phyloP scores from a whole-genome alignment of 225 moss, liverwort and hornwort genomes.

The Antitrichia curtipendula region DNA sequence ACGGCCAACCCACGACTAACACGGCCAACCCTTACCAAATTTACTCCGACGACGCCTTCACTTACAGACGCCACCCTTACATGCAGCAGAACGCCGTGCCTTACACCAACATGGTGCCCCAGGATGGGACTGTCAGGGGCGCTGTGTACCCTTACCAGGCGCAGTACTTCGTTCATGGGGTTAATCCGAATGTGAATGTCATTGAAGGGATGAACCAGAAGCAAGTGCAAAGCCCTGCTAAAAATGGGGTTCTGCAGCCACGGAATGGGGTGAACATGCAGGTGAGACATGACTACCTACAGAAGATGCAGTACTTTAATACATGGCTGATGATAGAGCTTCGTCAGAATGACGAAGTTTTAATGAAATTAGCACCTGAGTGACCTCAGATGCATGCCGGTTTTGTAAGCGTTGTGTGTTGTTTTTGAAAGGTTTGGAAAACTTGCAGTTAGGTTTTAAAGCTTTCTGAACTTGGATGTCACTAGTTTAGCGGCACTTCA shows the following conservation, averaged over 20 bases:
- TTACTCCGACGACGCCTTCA: conserved; percentile 2
- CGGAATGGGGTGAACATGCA: background rate
- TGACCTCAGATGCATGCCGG: no score
- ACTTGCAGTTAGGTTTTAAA: background rate
- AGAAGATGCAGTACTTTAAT: background rate
- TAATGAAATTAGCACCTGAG: no score
- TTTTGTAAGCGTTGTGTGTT: no score
- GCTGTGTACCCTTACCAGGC: conserved; percentile 12
- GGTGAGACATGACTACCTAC: background rate
- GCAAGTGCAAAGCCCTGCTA: background rate
- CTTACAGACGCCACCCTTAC: conserved; percentile 10
- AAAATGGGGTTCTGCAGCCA: background rate
- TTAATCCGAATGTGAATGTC: background rate
- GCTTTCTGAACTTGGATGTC: no score
- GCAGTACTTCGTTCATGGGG: conserved; percentile 6
- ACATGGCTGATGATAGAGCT: background rate
- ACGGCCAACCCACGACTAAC: background rate
- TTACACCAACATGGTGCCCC: background rate
- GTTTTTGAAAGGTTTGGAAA: no score
- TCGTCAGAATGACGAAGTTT: no score
- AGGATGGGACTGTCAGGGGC: background rate
- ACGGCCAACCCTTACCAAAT: conserved; percentile 2
- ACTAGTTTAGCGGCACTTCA: background rate
- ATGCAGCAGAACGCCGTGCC: conserved; percentile 6
- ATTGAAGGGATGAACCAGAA: background rate